Evolutionary conservation across 139 green algal genomes (phyloP).

Genomic region (Volvox reticuliferus): DNA sequence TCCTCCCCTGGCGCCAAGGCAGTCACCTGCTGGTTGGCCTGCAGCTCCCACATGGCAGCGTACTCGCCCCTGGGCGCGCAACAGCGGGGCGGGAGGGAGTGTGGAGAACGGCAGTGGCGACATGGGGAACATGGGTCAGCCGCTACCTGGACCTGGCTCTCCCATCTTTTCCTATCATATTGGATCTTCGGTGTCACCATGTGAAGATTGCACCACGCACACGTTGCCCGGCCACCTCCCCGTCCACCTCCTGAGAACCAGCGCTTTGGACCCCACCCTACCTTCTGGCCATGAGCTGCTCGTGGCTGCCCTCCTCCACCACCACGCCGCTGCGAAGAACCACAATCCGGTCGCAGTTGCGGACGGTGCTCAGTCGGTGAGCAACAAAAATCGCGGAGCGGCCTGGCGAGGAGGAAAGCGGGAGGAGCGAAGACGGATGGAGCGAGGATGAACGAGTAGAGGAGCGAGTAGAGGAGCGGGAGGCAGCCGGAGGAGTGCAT

Average conservation of each 20-base stretch:
- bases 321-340: slow-evolving; percentile 68
- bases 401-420: slow-evolving; percentile 45
- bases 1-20: background rate
- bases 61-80: slow-evolving; percentile 56
- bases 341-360: slow-evolving; percentile 86
- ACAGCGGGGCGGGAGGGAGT: background rate
- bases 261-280: background rate
- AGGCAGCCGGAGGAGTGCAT: background rate
- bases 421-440: background rate
- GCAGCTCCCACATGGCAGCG: slow-evolving; percentile 60
- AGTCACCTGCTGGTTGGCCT: slow-evolving; percentile 26
- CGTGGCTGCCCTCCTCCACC: slow-evolving; percentile 68
- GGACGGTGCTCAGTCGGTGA: slow-evolving; percentile 91
- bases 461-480: background rate
- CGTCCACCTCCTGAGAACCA: no score
- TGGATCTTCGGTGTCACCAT: no score
- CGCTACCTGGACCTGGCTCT: no score
- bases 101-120: background rate
- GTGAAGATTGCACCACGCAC: no score
- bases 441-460: background rate
- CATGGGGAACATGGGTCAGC: no score
- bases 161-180: no score
- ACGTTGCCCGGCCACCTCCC: no score
- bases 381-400: slow-evolving; percentile 95
- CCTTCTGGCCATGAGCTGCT: slow-evolving; percentile 60